A percentile compares a stretch with the other conserved stretches of the same genome.
Conservation (phyloP, 345 rosid species). For the Reutealis trisperma region DNA sequence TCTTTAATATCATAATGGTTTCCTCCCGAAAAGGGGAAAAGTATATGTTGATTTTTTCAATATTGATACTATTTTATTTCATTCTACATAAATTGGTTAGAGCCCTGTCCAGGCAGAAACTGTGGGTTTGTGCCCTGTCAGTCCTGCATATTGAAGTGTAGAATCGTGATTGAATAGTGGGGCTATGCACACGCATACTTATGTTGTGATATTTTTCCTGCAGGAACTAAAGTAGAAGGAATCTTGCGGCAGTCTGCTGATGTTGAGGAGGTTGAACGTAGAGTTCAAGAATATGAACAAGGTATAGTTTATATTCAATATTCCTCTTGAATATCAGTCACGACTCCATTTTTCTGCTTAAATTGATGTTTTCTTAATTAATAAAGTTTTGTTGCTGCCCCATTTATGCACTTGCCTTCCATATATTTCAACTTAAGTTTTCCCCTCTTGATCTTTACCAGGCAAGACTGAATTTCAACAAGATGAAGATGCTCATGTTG, state of each 20-base stretch:
- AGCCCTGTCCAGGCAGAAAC: no score
- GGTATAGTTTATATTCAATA: conserved; percentile 47
- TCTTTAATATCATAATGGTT: neutral
- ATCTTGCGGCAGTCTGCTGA: conserved; percentile 92
- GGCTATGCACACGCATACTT: neutral
- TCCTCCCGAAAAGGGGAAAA: neutral
- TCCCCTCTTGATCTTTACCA: conserved; percentile 30
- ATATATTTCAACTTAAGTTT: conserved; percentile 16
- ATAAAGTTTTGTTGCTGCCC: conserved; percentile 13
- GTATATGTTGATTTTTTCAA: neutral
- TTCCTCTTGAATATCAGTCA: conserved; percentile 14
- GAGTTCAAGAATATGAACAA: conserved; percentile 94
- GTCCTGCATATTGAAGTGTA: neutral
- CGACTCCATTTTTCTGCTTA: neutral
- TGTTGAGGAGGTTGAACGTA: conserved; percentile 94
- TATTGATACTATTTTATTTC: neutral
- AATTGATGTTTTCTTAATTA: conserved; percentile 14
- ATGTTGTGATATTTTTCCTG: conserved; percentile 21
- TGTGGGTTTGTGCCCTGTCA: no score
- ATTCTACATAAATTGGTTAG: neutral
- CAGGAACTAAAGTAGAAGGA: conserved; percentile 90
- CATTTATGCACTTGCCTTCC: neutral
- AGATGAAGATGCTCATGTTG: conserved; percentile 96
- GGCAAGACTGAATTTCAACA: conserved; percentile 83
- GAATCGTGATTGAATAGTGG: neutral